Base-by-base conservation (phyloP, 2,329 filamentous ascomycete genomes). In the Pseudogymnoascus sp. region DNA sequence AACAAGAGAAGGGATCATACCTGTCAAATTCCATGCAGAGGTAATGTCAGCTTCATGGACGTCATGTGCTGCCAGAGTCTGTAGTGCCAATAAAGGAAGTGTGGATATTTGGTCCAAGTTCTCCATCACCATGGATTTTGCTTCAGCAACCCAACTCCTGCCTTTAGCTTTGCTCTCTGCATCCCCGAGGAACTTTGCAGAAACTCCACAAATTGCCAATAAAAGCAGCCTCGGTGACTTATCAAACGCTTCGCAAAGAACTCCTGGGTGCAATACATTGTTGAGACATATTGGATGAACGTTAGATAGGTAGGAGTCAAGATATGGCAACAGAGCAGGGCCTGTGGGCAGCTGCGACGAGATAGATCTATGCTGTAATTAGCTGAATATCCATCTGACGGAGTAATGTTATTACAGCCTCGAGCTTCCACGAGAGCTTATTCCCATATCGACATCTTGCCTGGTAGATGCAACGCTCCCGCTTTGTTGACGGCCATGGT, bases 21-120 rank as follows among this genome's bases (percentile, higher is more conserved):
- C 60, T n/a, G 44, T 40, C 44, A 62, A 44, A 62, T 62, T 62
- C 60, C 60, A 62, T 31, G 60, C 60, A 33, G 60, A 62, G 19
- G 37, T 62, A 10, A 62, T 44, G 31, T 62, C 44, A 21, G 38
- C 38, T 62, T 62, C 60, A n/a, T 62, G 60, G 19, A 62, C n/a
- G 16, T 62, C 60, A 31, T 62, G 38, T 24, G 53, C 21, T 14
- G 31, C 60, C 7, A 62, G 38, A n/a, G 44, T 40, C 37, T 62
- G 60, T 4, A 62, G 6, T 6, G 60, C 60, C 26, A 62, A 29
- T 14, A 62, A 19, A 11, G 60, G 38, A 31, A 62, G 60, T 19
- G 60, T 62, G 13, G 60, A 62, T 2, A 62, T 44, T 16, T 62
- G 60, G 31, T 62, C 37, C 16, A 62, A 21, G 13, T 33, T 40